phyloP scores from a whole-genome alignment of 768 basidiomycete genomes.

The Leucocoprinus leucothites region DNA sequence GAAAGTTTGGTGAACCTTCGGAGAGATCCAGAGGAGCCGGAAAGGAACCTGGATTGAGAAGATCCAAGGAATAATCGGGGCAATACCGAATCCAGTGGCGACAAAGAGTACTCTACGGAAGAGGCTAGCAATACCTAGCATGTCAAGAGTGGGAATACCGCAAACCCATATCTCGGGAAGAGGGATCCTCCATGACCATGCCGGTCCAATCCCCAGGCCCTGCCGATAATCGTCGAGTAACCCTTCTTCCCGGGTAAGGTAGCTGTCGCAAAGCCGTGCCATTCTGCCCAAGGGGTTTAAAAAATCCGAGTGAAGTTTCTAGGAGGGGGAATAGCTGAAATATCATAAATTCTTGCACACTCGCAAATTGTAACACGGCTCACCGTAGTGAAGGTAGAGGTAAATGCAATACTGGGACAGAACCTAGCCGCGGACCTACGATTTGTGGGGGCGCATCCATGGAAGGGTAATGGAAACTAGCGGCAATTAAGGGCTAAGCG shows the following conservation, averaged over 20 bases:
- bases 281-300: slow-evolving; percentile 41
- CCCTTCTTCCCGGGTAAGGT: slow-evolving; percentile 35
- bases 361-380: slow-evolving; percentile 32
- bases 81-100: slow-evolving; percentile 54
- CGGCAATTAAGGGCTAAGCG: slow-evolving; percentile 18
- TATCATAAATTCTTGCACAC: not conserved
- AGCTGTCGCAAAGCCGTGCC: slow-evolving; percentile 48
- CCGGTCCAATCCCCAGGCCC: slow-evolving; percentile 58
- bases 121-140: slow-evolving; percentile 45
- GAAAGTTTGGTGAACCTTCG: slow-evolving; percentile 36
- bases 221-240: slow-evolving; percentile 51
- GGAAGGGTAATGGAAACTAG: slow-evolving; percentile 43
- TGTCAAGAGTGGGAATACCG: slow-evolving; percentile 47
- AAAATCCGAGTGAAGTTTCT: slow-evolving; percentile 21
- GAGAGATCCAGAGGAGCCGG: slow-evolving; percentile 40
- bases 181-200: slow-evolving; percentile 45
- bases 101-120: slow-evolving; percentile 52
- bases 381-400: slow-evolving; percentile 47
- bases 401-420: slow-evolving; percentile 54
- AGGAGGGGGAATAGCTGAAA: slow-evolving; percentile 14
- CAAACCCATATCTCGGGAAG: slow-evolving; percentile 52
- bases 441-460: slow-evolving; percentile 48
- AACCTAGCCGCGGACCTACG: slow-evolving; percentile 45
- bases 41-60: slow-evolving; percentile 33
- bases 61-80: slow-evolving; percentile 37